These are phyloP conservation scores for Musa itinerans DNA, from an alignment of 176 grass and related monocot species.

Conservation along the genomic window DNA sequence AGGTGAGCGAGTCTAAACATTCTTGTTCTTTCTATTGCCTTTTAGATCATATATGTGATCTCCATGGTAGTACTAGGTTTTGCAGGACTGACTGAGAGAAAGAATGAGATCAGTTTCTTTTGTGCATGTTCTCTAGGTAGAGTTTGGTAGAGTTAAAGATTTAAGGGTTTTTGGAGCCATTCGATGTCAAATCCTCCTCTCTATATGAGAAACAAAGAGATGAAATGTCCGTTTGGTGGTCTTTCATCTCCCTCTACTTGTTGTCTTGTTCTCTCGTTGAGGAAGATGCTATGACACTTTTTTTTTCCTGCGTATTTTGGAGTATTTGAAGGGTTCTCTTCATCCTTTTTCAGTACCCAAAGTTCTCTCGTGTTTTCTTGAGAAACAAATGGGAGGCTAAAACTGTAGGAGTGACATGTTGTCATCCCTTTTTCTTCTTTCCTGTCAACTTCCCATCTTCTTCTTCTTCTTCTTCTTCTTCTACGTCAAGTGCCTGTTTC, in stretches of 20 bases:
- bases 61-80: too few relatives aligned
- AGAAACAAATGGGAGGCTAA: neutral
- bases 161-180: too few relatives aligned
- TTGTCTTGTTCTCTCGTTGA: neutral
- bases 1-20: constrained; percentile 24
- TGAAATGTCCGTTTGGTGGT: neutral
- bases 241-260: neutral
- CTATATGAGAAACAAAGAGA: neutral
- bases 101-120: neutral
- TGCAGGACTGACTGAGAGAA: neutral
- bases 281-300: neutral
- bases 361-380: neutral
- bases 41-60: neutral
- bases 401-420: neutral
- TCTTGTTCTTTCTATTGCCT: neutral
- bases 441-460: too few relatives aligned
- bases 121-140: too few relatives aligned
- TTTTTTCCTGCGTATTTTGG: neutral
- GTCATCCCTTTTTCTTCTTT: too few relatives aligned
- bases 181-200: neutral
- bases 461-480: too few relatives aligned
- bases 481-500: neutral
- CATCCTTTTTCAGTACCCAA: neutral
- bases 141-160: too few relatives aligned
- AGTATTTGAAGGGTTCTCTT: neutral